phyloP scores from a whole-genome alignment of 331 rosid genomes.

The Rhamnella rubrinervis region DNA sequence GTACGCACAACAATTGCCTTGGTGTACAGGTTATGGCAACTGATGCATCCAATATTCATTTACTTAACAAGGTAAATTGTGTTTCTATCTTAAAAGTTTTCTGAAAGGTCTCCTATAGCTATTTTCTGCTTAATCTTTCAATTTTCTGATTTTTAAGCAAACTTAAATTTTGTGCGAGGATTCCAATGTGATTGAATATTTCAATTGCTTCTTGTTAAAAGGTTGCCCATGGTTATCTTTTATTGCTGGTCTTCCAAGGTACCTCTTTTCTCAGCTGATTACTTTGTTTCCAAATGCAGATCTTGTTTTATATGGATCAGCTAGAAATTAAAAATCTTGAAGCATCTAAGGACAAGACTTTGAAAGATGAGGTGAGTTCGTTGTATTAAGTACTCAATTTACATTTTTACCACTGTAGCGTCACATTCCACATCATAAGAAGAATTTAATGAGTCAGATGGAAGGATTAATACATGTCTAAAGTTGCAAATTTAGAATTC shows the following conservation, averaged over 20 bases:
- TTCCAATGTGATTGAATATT: background rate
- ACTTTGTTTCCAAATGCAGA: slow-evolving; percentile 40
- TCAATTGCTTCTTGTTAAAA: background rate
- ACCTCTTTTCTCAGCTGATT: slow-evolving; percentile 15
- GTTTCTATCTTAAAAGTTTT: background rate
- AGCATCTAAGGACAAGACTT: slow-evolving; percentile 39
- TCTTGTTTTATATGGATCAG: slow-evolving; percentile 58
- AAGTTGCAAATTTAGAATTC: background rate
- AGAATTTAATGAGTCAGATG: background rate
- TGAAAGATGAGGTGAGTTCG: slow-evolving; percentile 51
- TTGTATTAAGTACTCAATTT: slow-evolving; percentile 12
- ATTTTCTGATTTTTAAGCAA: background rate
- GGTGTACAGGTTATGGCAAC: slow-evolving; percentile 86
- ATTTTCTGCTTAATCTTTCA: background rate
- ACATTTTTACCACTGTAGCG: slow-evolving; percentile 7
- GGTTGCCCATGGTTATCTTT: background rate
- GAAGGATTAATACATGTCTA: background rate
- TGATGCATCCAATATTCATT: slow-evolving; percentile 61
- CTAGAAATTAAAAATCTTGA: slow-evolving; percentile 59
- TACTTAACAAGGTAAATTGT: slow-evolving; percentile 67
- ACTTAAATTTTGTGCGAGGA: background rate
- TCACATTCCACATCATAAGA: slow-evolving; percentile 12
- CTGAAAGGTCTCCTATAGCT: background rate
- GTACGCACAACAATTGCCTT: slow-evolving; percentile 42
- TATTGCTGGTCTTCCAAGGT: background rate